These are phyloP conservation scores for Lignosus rhinocerotis DNA, from an alignment of 1,284 basidiomycete genomes.

Conservation along the genomic window DNA sequence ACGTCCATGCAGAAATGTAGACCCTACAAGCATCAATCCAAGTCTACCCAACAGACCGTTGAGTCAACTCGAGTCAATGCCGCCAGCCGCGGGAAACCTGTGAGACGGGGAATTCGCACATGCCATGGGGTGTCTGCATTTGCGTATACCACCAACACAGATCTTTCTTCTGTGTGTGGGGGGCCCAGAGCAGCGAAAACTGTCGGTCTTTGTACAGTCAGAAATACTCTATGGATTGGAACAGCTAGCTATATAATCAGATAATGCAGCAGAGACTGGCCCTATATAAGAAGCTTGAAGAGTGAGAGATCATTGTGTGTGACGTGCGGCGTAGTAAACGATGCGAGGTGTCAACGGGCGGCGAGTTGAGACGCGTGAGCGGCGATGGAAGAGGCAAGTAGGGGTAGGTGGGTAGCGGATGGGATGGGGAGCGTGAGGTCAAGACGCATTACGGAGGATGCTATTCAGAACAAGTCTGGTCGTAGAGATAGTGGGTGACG, in stretches of 20 bases:
- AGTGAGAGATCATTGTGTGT: conserved; percentile 10
- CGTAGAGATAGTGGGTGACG: conserved; percentile 4
- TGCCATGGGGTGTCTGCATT: neutral
- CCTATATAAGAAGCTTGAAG: conserved; percentile 10
- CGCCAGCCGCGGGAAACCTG: no score
- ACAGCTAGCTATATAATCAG: conserved; percentile 14
- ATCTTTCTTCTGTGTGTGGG: neutral
- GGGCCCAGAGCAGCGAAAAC: no score
- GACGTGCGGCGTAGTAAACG: conserved; percentile 11
- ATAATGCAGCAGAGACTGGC: conserved; percentile 20
- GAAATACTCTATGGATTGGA: conserved; percentile 20
- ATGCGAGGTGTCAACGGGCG: neutral
- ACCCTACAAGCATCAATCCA: neutral
- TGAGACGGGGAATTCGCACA: no score
- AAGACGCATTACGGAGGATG: conserved; percentile 12
- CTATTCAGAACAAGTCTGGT: conserved; percentile 7
- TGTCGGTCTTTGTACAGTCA: conserved; percentile 2
- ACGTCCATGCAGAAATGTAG: neutral
- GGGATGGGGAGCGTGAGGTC: neutral
- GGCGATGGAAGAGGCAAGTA: neutral
- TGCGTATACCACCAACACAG: conserved; percentile 1
- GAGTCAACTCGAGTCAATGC: no score
- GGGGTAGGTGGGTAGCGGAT: neutral
- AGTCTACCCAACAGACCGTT: no score
- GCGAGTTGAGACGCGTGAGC: neutral